Evolutionary conservation across 2,329 filamentous ascomycete species (phyloP).

Genomic region (Daldinia sp.): DNA sequence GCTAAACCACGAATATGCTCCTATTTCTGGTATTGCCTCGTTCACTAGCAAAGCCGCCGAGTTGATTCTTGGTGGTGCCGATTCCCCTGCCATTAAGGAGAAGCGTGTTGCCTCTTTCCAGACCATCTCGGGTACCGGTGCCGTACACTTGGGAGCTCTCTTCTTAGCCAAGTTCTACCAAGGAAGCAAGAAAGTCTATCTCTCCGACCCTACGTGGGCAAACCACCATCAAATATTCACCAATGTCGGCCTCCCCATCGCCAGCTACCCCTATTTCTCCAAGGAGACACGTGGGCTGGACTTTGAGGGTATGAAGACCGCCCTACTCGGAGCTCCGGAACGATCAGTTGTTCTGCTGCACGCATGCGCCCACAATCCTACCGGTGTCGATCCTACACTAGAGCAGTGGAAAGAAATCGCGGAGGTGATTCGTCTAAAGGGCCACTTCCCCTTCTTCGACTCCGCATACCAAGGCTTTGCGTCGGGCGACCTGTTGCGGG

Average conservation of each 20-base stretch:
- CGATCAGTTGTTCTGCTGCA: slow-evolving; percentile 90
- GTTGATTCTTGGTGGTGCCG: slow-evolving; percentile 77
- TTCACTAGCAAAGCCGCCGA: slow-evolving; percentile 93
- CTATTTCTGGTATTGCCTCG: slow-evolving; percentile 85
- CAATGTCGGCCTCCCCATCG: slow-evolving; percentile 82
- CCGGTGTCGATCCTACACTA: slow-evolving; percentile 91
- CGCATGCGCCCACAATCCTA: slow-evolving; percentile 97
- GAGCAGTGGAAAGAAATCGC: slow-evolving; percentile 96
- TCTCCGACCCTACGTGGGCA: slow-evolving; percentile 96
- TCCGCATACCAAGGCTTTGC: slow-evolving; percentile 98
- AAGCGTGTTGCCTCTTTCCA: slow-evolving; percentile 84
- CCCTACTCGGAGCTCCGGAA: slow-evolving; percentile 75
- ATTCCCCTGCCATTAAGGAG: slow-evolving; percentile 83
- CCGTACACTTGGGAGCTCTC: slow-evolving; percentile 89
- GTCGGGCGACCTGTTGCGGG: slow-evolving; percentile 83
- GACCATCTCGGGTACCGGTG: slow-evolving; percentile 96
- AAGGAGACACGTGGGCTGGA: slow-evolving; percentile 89
- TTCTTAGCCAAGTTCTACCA: slow-evolving; percentile 94
- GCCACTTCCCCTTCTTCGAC: slow-evolving; percentile 98
- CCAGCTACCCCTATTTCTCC: slow-evolving; percentile 93
- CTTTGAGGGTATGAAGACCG: slow-evolving; percentile 83
- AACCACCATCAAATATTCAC: slow-evolving; percentile 99
- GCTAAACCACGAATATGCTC: slow-evolving; percentile 97
- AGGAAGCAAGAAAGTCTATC: slow-evolving; percentile 78
- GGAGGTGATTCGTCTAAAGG: slow-evolving; percentile 74